phyloP scores from a whole-genome alignment of 768 basidiomycete genomes.

The Mycena olivaceomarginata region DNA sequence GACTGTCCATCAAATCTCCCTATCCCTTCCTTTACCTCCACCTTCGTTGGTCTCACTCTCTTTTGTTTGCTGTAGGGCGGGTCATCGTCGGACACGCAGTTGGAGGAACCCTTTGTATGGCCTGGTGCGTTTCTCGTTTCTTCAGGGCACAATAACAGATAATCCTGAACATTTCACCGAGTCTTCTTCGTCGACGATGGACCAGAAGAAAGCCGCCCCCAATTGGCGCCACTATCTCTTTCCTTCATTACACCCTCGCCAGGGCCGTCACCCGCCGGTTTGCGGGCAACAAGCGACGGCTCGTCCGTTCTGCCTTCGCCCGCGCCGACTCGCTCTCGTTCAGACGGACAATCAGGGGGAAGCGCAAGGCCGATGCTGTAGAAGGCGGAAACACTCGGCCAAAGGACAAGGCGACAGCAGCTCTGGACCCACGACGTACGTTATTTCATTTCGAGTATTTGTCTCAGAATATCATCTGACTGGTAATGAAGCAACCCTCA shows the following conservation, averaged over 20 bases:
- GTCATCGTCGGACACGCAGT: conserved; percentile 38
- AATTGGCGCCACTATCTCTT: conserved; percentile 9
- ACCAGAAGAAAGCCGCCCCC: conserved; percentile 16
- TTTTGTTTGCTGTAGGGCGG: conserved; percentile 38
- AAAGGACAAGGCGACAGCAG: conserved; percentile 20
- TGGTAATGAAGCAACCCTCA: neutral
- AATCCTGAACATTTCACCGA: conserved; percentile 33
- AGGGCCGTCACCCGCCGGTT: conserved; percentile 7
- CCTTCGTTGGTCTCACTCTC: conserved; percentile 21
- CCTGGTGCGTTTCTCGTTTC: conserved; percentile 33
- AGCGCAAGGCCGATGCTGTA: conserved; percentile 33
- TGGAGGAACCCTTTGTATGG: conserved; percentile 37
- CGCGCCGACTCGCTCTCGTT: conserved; percentile 15
- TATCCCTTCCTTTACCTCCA: conserved; percentile 11
- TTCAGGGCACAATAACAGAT: neutral
- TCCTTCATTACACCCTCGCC: conserved; percentile 27
- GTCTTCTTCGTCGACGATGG: conserved; percentile 43
- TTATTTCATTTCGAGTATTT: conserved; percentile 12
- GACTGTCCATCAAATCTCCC: conserved; percentile 31
- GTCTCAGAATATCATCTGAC: neutral
- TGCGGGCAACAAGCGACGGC: conserved; percentile 21
- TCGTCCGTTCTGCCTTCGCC: neutral
- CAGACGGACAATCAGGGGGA: conserved; percentile 15
- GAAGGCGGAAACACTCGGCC: conserved; percentile 16
- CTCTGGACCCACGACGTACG: conserved; percentile 27